phyloP scores from a whole-genome alignment of 345 rosid species.

The Adansonia digitata region DNA sequence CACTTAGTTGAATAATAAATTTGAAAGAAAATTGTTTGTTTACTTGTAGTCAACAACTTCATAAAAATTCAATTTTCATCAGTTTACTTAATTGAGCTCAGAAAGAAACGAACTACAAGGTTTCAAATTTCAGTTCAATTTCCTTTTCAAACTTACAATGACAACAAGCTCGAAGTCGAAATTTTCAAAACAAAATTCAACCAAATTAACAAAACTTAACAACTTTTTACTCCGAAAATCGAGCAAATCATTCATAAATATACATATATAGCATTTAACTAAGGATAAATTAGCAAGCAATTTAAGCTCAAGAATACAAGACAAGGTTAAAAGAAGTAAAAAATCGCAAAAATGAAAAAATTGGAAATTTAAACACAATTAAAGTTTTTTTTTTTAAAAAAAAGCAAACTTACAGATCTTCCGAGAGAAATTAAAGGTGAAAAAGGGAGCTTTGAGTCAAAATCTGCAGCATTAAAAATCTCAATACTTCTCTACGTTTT shows the following conservation, averaged over 20 bases:
- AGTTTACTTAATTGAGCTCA: not conserved
- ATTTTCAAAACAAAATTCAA: not conserved
- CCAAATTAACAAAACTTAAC: not conserved
- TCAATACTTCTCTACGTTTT: not conserved
- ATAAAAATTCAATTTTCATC: not conserved
- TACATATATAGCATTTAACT: not conserved
- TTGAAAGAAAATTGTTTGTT: not conserved
- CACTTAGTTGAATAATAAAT: constrained; percentile 1
- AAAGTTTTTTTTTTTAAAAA: not conserved
- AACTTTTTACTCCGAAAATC: not conserved
- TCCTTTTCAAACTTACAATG: not conserved
- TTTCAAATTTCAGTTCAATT: not conserved
- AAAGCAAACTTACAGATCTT: not conserved
- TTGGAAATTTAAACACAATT: not conserved
- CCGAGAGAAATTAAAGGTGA: not conserved
- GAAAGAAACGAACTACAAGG: not conserved
- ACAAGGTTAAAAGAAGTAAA: not conserved
- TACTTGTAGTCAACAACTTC: not conserved
- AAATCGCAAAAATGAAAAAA: not conserved
- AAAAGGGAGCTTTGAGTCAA: not conserved
- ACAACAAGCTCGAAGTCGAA: not conserved
- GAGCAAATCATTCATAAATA: not conserved
- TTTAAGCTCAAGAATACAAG: not conserved
- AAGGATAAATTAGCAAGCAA: not conserved
- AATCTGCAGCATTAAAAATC: not conserved